Conservation (phyloP, 768 basidiomycete genomes). For the Agrocybe praecox region DNA sequence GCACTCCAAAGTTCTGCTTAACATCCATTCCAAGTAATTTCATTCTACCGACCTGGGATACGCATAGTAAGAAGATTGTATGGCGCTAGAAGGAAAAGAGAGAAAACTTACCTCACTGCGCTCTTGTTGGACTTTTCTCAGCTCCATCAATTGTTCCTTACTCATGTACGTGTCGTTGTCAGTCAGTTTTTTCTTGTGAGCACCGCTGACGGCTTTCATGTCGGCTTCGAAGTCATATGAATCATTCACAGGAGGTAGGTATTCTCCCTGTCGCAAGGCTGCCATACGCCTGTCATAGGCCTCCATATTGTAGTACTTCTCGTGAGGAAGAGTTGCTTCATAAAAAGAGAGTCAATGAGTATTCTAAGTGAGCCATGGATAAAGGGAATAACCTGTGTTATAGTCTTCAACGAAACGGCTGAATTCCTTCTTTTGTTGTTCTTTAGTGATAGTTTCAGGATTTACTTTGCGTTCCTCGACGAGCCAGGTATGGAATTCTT, state of each 20-base stretch:
- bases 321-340: constrained; percentile 87
- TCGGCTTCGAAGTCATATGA: constrained; percentile 85
- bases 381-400: constrained; percentile 64
- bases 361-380: not conserved
- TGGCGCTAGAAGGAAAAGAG: not conserved
- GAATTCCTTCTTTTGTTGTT: constrained; percentile 87
- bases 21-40: constrained; percentile 88
- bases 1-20: constrained; percentile 81
- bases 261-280: constrained; percentile 82
- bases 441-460: constrained; percentile 85
- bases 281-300: constrained; percentile 85
- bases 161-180: constrained; percentile 78
- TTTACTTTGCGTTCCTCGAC: constrained; percentile 92
- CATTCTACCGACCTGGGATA: constrained; percentile 72
- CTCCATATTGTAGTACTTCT: constrained; percentile 94
- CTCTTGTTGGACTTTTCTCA: constrained; percentile 85
- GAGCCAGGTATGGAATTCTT: constrained; percentile 91
- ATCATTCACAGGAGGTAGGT: constrained; percentile 70
- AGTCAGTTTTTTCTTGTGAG: constrained; percentile 66
- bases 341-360: not conserved
- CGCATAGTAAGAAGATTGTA: not conserved
- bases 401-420: constrained; percentile 80
- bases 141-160: constrained; percentile 78
- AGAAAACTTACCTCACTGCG: constrained; percentile 66
- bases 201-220: constrained; percentile 71